Evolutionary conservation across 2,329 filamentous ascomycete species (phyloP).

Genomic region (Microsporum audouinii): DNA sequence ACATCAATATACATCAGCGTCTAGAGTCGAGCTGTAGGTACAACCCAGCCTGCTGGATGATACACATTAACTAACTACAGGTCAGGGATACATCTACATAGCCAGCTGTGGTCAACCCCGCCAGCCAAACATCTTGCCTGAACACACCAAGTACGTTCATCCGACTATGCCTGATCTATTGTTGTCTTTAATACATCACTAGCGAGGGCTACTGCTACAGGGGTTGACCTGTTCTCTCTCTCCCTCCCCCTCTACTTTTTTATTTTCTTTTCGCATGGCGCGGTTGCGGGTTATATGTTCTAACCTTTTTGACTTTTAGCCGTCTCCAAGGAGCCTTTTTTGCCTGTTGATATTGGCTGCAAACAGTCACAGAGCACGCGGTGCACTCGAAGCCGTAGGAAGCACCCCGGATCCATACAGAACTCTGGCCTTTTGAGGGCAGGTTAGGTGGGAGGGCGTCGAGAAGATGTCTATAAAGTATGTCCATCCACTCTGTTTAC

Average conservation of each 20-base stretch:
- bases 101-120: neutral
- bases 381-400: neutral
- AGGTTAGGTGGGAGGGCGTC: neutral
- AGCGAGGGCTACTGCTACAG: neutral
- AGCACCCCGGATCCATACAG: neutral
- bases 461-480: conserved; percentile 3
- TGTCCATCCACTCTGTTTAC: neutral
- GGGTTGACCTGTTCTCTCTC: neutral
- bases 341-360: neutral
- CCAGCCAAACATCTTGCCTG: neutral
- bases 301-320: neutral
- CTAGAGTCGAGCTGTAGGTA: neutral
- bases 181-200: neutral
- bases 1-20: neutral
- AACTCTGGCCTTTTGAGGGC: neutral
- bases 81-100: neutral
- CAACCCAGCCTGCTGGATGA: neutral
- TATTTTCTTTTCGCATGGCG: neutral
- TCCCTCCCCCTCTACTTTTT: neutral
- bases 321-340: neutral
- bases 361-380: conserved; percentile 2
- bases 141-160: neutral
- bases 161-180: neutral
- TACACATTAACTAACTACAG: neutral
- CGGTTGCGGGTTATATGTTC: neutral